A percentile compares a stretch with the other conserved stretches of the same genome.
phyloP scores from a whole-genome alignment of 805 yeast species.

The Candida fluviatilis region DNA sequence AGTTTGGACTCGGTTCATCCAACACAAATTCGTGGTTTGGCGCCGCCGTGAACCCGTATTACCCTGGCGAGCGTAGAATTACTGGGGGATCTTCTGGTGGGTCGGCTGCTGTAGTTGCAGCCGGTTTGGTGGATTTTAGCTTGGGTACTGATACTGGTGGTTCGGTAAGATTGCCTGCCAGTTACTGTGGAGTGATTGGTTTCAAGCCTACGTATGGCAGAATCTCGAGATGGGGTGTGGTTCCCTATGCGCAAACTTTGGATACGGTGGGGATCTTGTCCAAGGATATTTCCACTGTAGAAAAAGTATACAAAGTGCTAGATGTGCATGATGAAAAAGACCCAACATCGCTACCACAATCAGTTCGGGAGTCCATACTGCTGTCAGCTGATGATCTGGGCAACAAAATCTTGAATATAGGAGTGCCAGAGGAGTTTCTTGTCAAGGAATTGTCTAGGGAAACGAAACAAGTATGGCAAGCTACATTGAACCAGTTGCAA shows the following conservation, averaged over 20 bases:
- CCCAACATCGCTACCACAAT: constrained; percentile 59
- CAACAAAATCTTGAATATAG: constrained; percentile 44
- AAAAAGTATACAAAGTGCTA: constrained; percentile 49
- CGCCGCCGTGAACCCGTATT: constrained; percentile 50
- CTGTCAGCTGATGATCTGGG: constrained; percentile 3
- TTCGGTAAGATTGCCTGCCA: constrained; percentile 87
- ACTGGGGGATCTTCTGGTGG: constrained; percentile 98
- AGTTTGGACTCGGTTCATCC: constrained; percentile 94
- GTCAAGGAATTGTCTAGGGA: constrained; percentile 49
- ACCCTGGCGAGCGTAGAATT: constrained; percentile 20
- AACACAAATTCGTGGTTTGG: constrained; percentile 56
- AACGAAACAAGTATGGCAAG: constrained; percentile 45
- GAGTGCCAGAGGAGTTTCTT: constrained; percentile 67
- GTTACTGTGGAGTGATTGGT: constrained; percentile 79
- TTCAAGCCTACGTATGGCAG: constrained; percentile 94
- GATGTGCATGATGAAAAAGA: constrained; percentile 68
- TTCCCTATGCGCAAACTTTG: constrained; percentile 88
- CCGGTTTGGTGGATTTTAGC: constrained; percentile 64
- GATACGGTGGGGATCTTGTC: constrained; percentile 91
- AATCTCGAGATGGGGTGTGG: constrained; percentile 85
- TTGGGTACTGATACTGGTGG: constrained; percentile 98
- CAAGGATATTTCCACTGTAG: constrained; percentile 40
- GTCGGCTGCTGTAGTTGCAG: constrained; percentile 86
- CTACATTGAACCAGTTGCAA: constrained; percentile 41
- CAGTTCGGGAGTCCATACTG: constrained; percentile 27